Evolutionary conservation across 1,139 yeast species (phyloP), one percentile per base, ranked within the genome.

Genomic region (Sugiyamaella castrensis): DNA sequence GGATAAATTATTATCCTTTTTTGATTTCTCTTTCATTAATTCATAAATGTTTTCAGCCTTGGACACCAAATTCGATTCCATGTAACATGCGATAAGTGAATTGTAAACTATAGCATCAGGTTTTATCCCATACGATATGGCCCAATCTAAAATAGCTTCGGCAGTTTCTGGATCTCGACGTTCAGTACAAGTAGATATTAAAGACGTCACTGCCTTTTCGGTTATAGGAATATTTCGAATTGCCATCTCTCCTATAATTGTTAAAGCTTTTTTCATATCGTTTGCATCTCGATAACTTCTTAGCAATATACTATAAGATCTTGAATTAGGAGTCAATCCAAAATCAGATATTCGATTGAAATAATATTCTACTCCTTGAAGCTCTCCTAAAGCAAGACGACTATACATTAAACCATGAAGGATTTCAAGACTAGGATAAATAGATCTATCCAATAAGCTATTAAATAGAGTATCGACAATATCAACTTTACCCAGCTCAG

Each of bases 381-480:
- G 63, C 43, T 83, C 76, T 24, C 79, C 76, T 8, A 71, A 62
- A 36, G 70, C 70, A 12, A 79, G 66, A 47, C 77, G 68, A 4
- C 78, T 70, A 37, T 70, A 68, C 53, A 86, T 73, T 36, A 85
- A 40, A 3, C 70, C 69, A 37, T 65, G 66, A 39, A 76, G 67
- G 1, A 84, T 73, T 4, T 70, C 63, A 12, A 75, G 69, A 5
- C 73, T 72, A 1, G 88, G 86, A 3, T 54, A 57, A 57, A 81
- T 68, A 0, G 74, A 72, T 50, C 84, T 71, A 50, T 71, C 66
- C 11, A 70, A 49, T 42, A 68, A 37, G 54, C 78, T 81, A 1
- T 71, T 65, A 66, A 73, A 80, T 13, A 87, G 70, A 46, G 70
- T 68, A 36, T 80, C 76, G 10, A 84, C 77, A 52, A 81, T 76